Evolutionary conservation across 1,284 basidiomycete species (phyloP).

Genomic region (Ceratobasidium sp.): DNA sequence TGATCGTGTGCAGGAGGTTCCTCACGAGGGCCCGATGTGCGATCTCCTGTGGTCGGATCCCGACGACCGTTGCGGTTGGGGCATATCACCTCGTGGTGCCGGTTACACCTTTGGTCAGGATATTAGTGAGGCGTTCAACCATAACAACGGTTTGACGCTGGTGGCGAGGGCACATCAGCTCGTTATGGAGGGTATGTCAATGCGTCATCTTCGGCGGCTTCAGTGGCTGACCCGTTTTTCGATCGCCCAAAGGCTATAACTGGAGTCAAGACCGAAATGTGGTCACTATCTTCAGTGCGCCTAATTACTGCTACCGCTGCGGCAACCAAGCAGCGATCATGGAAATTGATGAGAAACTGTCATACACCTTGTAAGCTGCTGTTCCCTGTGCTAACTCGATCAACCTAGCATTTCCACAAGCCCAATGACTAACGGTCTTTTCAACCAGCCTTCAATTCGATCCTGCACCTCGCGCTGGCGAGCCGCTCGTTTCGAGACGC

Average conservation of each 20-base stretch:
- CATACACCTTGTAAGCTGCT: conserved; percentile 81
- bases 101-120: conserved; percentile 99
- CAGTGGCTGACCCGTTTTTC: conserved; percentile 12
- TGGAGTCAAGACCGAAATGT: conserved; percentile 99
- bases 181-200: conserved; percentile 89
- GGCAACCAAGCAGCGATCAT: conserved; percentile 99
- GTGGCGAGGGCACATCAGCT: conserved; percentile 96
- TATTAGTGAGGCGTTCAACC: conserved; percentile 97
- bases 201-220: conserved; percentile 39
- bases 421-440: conserved; percentile 48
- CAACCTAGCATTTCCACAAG: background rate
- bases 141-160: conserved; percentile 97
- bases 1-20: conserved; percentile 98
- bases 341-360: conserved; percentile 99
- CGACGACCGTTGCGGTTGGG: conserved; percentile 99
- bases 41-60: conserved; percentile 99
- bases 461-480: conserved; percentile 96
- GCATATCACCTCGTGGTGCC: conserved; percentile 97
- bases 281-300: conserved; percentile 99
- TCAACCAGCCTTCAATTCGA: conserved; percentile 94
- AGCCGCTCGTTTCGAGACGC: conserved; percentile 95
- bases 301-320: conserved; percentile 99
- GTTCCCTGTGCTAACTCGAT: background rate
- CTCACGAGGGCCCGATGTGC: conserved; percentile 99
- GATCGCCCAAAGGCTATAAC: conserved; percentile 68